A percentile compares a stretch with the other conserved stretches of the same genome.
Evolutionary conservation across 2,329 filamentous ascomycete species (phyloP).

Genomic region (Aspergillus fructus): DNA sequence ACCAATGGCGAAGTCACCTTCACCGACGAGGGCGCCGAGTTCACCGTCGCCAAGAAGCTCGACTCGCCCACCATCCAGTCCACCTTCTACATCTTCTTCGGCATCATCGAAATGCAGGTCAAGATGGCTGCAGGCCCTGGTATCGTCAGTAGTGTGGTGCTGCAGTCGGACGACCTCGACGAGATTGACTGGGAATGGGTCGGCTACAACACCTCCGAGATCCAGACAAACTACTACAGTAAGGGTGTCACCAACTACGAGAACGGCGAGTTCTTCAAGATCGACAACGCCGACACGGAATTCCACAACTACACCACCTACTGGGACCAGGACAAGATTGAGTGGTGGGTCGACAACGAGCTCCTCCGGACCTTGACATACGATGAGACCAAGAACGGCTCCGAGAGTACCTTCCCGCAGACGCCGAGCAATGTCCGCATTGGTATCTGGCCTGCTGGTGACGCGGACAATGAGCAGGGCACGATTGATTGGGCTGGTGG

Average conservation of each 20-base stretch:
- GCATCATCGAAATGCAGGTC: conserved; percentile 73
- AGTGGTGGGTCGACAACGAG: conserved; percentile 65
- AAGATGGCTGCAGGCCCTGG: conserved; percentile 73
- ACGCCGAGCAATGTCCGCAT: conserved; percentile 71
- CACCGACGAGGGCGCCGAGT: conserved; percentile 63
- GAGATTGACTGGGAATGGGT: conserved; percentile 72
- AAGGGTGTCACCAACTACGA: conserved; percentile 80
- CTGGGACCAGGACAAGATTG: conserved; percentile 64
- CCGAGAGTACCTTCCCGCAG: conserved; percentile 64
- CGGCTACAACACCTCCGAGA: conserved; percentile 37
- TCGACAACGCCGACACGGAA: conserved; percentile 56
- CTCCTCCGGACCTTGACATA: conserved; percentile 62
- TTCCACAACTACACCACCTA: conserved; percentile 57
- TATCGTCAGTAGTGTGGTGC: conserved; percentile 78
- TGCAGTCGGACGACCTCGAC: conserved; percentile 80
- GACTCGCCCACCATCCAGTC: conserved; percentile 78
- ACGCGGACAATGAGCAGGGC: conserved; percentile 31
- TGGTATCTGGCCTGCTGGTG: conserved; percentile 68
- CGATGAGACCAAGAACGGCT: conserved; percentile 55
- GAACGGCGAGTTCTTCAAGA: conserved; percentile 73
- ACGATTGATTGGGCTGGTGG: conserved; percentile 71
- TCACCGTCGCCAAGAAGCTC: conserved; percentile 68
- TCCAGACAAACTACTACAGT: conserved; percentile 92
- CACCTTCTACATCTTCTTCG: conserved; percentile 84
- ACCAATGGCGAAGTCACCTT: conserved; percentile 66